These are phyloP conservation scores for Pythium rhizo-oryzae DNA, from an alignment of 352 stramenopile species.

Conservation along the genomic window DNA sequence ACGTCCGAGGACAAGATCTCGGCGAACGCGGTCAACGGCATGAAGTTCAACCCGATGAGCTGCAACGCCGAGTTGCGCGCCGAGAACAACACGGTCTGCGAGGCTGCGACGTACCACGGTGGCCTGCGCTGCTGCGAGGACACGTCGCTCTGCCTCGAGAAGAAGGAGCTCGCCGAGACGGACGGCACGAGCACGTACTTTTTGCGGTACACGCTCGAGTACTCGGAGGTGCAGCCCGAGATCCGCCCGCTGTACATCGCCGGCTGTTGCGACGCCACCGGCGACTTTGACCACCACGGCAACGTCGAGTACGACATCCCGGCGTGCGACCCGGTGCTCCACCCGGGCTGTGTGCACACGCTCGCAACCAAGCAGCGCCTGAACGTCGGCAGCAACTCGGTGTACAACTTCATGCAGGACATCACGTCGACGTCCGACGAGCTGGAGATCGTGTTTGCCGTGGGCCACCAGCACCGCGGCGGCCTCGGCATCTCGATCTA, in stretches of 20 bases:
- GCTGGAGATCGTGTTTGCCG: constrained; percentile 79
- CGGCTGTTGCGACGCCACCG: constrained; percentile 72
- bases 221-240: constrained; percentile 52
- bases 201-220: constrained; percentile 80
- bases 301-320: constrained; percentile 86
- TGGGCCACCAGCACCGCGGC: constrained; percentile 78
- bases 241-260: constrained; percentile 70
- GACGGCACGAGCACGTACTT: constrained; percentile 51
- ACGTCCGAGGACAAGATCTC: constrained; percentile 66
- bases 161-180: constrained; percentile 39
- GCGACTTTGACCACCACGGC: constrained; percentile 56
- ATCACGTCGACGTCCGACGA: constrained; percentile 42
- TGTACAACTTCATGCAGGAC: constrained; percentile 26
- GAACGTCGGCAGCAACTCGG: constrained; percentile 38
- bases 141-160: constrained; percentile 68
- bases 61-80: constrained; percentile 70
- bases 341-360: constrained; percentile 80
- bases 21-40: constrained; percentile 53
- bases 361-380: constrained; percentile 68
- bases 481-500: constrained; percentile 76
- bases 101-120: constrained; percentile 59
- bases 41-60: constrained; percentile 34
- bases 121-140: constrained; percentile 81
- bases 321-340: constrained; percentile 55
- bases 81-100: constrained; percentile 78